phyloP scores from a whole-genome alignment of 2,329 filamentous ascomycete genomes.

The Leptographium lundbergii region DNA sequence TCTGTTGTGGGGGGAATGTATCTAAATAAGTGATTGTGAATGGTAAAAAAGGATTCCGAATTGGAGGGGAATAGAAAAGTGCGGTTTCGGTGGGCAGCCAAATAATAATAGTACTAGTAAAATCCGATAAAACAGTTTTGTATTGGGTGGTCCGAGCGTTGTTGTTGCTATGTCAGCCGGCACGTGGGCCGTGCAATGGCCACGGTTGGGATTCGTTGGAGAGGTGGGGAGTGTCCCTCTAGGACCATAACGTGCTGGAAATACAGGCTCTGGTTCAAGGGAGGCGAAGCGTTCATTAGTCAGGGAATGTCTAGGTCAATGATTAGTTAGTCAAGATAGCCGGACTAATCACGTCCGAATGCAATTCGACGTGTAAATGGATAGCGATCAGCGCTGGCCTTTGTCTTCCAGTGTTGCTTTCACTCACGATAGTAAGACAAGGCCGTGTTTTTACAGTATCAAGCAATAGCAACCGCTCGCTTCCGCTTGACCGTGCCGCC shows the following conservation, averaged over 20 bases:
- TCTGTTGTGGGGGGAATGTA: neutral
- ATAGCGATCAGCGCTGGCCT: neutral
- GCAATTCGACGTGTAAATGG: neutral
- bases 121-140: neutral
- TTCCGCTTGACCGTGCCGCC: neutral
- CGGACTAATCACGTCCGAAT: neutral
- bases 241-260: neutral
- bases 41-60: neutral
- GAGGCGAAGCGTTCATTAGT: neutral
- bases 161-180: neutral
- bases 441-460: neutral
- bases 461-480: neutral
- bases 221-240: neutral
- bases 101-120: neutral
- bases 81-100: neutral
- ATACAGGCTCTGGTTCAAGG: neutral
- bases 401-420: neutral
- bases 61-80: conserved; percentile 1
- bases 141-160: neutral
- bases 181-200: conserved; percentile 4
- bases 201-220: neutral
- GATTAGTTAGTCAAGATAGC: neutral
- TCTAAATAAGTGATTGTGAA: conserved; percentile 1
- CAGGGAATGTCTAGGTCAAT: neutral
- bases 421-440: neutral